A percentile compares a stretch with the other conserved stretches of the same genome.
These are phyloP conservation scores for Nothopassalora personata DNA, from an alignment of 2,329 filamentous ascomycete species.

Conservation along the genomic window DNA sequence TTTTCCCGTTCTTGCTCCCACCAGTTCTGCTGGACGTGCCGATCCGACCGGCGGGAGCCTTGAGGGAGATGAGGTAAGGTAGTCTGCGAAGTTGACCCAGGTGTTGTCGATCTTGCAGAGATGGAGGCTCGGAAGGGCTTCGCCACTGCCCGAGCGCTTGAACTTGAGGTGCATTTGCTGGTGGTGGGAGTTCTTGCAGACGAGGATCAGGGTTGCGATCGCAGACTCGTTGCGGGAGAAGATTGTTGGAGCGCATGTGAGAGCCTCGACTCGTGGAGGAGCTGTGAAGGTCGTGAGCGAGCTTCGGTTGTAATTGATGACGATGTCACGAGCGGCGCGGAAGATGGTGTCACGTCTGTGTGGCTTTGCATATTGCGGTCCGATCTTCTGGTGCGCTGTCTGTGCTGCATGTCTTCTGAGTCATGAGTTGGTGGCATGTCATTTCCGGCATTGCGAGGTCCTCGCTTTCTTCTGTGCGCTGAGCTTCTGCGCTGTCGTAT, in stretches of 20 bases:
- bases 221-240: neutral
- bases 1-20: conserved; percentile 1
- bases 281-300: neutral
- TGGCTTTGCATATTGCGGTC: neutral
- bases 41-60: neutral
- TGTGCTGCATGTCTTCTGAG: no score
- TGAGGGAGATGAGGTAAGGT: neutral
- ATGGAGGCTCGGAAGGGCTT: neutral
- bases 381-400: no score
- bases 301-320: neutral
- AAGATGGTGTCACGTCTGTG: neutral
- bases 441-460: no score
- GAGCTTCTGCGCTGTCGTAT: no score
- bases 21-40: neutral
- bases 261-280: neutral
- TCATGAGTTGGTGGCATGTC: no score
- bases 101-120: neutral
- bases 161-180: neutral
- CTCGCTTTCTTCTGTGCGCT: no score
- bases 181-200: neutral
- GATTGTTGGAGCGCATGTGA: neutral
- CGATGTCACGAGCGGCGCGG: neutral
- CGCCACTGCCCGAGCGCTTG: neutral
- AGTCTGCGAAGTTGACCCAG: neutral
- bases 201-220: neutral